Percentiles rank a stretch among this genome's conserved stretches.
phyloP scores from a whole-genome alignment of 257 asterid species.

The Petrea volubilis region DNA sequence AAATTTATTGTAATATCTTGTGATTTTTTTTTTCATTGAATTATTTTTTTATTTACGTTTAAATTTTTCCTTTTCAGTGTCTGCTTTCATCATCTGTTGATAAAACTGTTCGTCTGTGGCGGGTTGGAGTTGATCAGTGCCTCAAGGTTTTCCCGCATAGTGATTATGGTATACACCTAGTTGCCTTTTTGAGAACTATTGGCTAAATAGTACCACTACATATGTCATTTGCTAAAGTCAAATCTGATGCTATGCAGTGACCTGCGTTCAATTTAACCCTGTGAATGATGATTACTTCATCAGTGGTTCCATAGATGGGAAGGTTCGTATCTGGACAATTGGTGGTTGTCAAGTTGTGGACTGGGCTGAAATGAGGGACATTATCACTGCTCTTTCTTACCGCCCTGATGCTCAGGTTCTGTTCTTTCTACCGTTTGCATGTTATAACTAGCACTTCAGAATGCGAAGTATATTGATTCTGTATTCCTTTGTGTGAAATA shows the following conservation, averaged over 20 bases:
- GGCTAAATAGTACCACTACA: no score
- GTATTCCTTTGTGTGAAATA: conserved; percentile 28
- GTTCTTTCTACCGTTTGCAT: conserved; percentile 12
- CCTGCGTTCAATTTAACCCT: conserved; percentile 85
- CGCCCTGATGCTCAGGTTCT: conserved; percentile 83
- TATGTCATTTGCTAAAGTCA: no score
- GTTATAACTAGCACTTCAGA: conserved; percentile 5
- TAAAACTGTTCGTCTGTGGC: conserved; percentile 97
- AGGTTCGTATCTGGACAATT: conserved; percentile 81
- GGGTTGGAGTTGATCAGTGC: conserved; percentile 81
- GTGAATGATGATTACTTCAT: conserved; percentile 67
- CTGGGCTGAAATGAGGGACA: conserved; percentile 79
- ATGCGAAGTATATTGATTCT: background rate
- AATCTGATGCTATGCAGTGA: conserved; percentile 67
- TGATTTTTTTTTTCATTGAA: background rate
- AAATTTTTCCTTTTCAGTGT: conserved; percentile 49
- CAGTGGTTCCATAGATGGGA: conserved; percentile 96
- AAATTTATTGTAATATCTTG: conserved; percentile 6
- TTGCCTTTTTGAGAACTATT: no score
- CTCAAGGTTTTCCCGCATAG: conserved; percentile 72
- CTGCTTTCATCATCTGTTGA: conserved; percentile 90
- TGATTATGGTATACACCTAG: conserved; percentile 70
- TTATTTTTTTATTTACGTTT: background rate
- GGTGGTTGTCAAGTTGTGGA: conserved; percentile 68
- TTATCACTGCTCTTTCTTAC: conserved; percentile 83